Percentiles rank a stretch among this genome's conserved stretches.
Conservation (phyloP, 352 stramenopile species). For the Phytophthora quininea region DNA sequence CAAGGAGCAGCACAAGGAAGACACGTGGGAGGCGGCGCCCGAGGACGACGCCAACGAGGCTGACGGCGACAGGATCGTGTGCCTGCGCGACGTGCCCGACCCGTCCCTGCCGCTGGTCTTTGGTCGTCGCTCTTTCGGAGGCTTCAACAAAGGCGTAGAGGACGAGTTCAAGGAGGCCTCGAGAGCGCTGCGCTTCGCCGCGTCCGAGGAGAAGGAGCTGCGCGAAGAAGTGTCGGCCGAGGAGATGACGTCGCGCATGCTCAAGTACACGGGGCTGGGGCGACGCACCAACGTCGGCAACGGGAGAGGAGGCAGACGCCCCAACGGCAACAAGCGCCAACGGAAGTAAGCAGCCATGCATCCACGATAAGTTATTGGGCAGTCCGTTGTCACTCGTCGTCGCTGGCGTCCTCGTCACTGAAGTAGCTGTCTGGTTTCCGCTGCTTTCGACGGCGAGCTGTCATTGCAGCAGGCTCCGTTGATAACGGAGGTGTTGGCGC, state of each 20-base stretch:
- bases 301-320: conserved; percentile 17
- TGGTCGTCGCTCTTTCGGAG: conserved; percentile 75
- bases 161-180: conserved; percentile 76
- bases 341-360: conserved; percentile 45
- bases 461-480: conserved; percentile 20
- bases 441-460: conserved; percentile 35
- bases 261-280: conserved; percentile 81
- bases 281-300: conserved; percentile 40
- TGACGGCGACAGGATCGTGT: conserved; percentile 51
- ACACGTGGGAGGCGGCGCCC: conserved; percentile 54
- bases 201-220: conserved; percentile 72
- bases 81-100: conserved; percentile 64
- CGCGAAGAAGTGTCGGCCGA: conserved; percentile 83
- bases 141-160: conserved; percentile 85
- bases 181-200: conserved; percentile 60
- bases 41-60: conserved; percentile 35
- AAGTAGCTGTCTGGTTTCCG: conserved; percentile 66
- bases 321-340: conserved; percentile 57
- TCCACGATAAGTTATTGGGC: conserved; percentile 39
- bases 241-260: conserved; percentile 83
- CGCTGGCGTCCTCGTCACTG: conserved; percentile 79
- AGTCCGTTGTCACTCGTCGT: conserved; percentile 41
- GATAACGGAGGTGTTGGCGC: conserved; percentile 5
- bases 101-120: conserved; percentile 80
- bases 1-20: conserved; percentile 60